Percentiles rank a stretch among this genome's conserved stretches.
These are phyloP conservation scores for Candida freyschussii DNA, from an alignment of 1,139 yeast genomes.

Conservation along the genomic window DNA sequence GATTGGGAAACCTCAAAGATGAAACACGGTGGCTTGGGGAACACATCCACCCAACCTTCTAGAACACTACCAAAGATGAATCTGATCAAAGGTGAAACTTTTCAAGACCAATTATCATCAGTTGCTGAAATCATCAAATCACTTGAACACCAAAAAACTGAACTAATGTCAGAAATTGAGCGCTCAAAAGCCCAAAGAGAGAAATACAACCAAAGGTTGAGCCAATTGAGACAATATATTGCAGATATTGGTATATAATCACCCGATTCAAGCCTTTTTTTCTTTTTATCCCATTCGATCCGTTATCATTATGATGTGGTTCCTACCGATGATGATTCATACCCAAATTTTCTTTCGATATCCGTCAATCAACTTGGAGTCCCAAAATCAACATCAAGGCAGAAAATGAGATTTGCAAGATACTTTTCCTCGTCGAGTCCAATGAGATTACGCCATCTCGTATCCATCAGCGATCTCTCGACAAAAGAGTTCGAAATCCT, in stretches of 20 bases:
- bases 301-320: too few species aligned
- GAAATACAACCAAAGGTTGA: slow-evolving; percentile 1
- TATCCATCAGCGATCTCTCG: slow-evolving; percentile 71
- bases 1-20: slow-evolving; percentile 23
- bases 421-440: slow-evolving; percentile 7
- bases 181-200: slow-evolving; percentile 1
- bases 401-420: slow-evolving; percentile 6
- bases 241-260: too few species aligned
- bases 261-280: too few species aligned
- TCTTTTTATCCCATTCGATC: too few species aligned
- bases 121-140: slow-evolving; percentile 2
- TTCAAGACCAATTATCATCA: slow-evolving; percentile 2
- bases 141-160: slow-evolving; percentile 4
- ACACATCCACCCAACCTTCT: neutral
- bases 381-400: neutral
- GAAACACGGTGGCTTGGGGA: slow-evolving; percentile 10
- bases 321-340: too few species aligned
- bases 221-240: too few species aligned
- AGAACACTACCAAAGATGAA: slow-evolving; percentile 10
- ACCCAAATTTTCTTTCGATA: too few species aligned
- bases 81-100: slow-evolving; percentile 4
- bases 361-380: neutral
- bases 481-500: slow-evolving; percentile 63
- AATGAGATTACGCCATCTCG: slow-evolving; percentile 56
- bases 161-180: slow-evolving; percentile 1